Percentiles rank a stretch among this genome's conserved stretches.
Conservation (phyloP, 352 stramenopile species). For the Globisporangium barbulae region DNA sequence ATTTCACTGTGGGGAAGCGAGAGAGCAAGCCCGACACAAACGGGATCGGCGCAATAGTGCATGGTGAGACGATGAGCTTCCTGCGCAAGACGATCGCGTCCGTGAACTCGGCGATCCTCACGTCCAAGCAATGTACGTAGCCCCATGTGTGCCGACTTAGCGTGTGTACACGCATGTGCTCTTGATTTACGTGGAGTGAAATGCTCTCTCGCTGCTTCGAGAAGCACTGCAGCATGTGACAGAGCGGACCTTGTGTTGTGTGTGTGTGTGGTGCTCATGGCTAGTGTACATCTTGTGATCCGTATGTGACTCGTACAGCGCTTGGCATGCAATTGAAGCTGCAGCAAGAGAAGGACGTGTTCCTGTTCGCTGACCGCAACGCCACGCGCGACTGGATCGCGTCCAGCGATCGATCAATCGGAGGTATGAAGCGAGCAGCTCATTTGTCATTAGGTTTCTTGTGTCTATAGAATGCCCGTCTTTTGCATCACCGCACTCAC, state of each 20-base stretch:
- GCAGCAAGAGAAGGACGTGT: conserved; percentile 71
- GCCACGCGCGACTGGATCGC: conserved; percentile 56
- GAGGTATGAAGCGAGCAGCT: conserved; percentile 37
- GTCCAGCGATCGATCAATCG: conserved; percentile 77
- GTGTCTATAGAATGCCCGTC: neutral
- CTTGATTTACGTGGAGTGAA: neutral
- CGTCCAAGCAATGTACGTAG: conserved; percentile 76
- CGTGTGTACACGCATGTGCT: neutral
- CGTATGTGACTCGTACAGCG: conserved; percentile 25
- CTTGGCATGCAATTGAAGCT: conserved; percentile 75
- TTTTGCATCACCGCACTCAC: neutral
- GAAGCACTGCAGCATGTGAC: neutral
- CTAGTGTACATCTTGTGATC: neutral
- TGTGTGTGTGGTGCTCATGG: conserved; percentile 4
- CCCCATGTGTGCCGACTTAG: neutral
- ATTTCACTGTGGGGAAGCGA: neutral
- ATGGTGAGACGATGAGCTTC: conserved; percentile 56
- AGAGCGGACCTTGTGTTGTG: neutral
- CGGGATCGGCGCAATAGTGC: neutral
- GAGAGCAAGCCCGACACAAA: neutral
- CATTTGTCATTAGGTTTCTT: neutral
- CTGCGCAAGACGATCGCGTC: conserved; percentile 64
- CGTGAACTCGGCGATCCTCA: conserved; percentile 71
- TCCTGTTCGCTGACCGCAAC: conserved; percentile 62
- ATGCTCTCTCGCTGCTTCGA: neutral